Percentiles rank a stretch among this genome's conserved stretches.
These are phyloP conservation scores for Sanghuangporus sanghuang DNA, from an alignment of 1,284 basidiomycete genomes.

Conservation along the genomic window DNA sequence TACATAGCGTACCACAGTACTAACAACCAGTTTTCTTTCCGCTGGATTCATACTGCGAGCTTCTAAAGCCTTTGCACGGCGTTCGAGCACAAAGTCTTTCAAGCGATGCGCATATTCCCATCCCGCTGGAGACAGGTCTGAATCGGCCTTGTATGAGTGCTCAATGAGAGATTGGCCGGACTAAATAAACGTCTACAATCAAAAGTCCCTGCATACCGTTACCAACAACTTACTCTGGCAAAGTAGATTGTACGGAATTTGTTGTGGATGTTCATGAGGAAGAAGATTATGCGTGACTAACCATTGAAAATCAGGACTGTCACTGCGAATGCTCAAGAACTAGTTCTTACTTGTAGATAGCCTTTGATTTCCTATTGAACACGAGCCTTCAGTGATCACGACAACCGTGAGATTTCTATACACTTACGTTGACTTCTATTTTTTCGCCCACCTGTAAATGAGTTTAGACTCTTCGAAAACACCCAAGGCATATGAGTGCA, in stretches of 20 bases:
- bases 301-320: not conserved
- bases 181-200: constrained; percentile 32
- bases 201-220: not conserved
- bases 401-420: not conserved
- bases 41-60: constrained; percentile 59
- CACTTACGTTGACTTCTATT: constrained; percentile 81
- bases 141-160: constrained; percentile 98
- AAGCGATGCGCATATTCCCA: constrained; percentile 91
- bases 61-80: constrained; percentile 65
- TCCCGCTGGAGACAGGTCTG: constrained; percentile 90
- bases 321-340: not conserved
- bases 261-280: constrained; percentile 98
- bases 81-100: constrained; percentile 80
- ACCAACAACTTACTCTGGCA: constrained; percentile 60
- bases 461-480: not conserved
- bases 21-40: constrained; percentile 70
- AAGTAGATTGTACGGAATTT: constrained; percentile 88
- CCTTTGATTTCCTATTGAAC: constrained; percentile 73
- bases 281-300: constrained; percentile 90
- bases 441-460: constrained; percentile 78
- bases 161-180: constrained; percentile 96
- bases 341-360: constrained; percentile 61
- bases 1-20: constrained; percentile 25
- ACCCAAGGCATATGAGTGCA: constrained; percentile 19
- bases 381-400: not conserved